phyloP scores from a whole-genome alignment of 2,329 filamentous ascomycete species.

The Erysiphe pisi region DNA sequence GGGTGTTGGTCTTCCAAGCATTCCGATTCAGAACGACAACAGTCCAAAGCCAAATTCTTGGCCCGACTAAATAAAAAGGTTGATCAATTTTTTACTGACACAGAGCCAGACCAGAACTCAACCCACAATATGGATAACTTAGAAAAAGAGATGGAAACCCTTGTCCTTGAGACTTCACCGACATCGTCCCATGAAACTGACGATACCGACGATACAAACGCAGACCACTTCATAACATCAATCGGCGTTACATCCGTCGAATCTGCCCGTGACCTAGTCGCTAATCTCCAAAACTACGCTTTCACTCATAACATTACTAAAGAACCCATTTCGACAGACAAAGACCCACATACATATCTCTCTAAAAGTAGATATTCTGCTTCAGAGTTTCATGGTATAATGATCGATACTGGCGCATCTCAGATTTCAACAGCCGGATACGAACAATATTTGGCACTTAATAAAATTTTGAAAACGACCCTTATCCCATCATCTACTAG shows the following conservation, averaged over 20 bases:
- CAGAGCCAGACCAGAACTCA: not conserved
- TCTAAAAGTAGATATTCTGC: not conserved
- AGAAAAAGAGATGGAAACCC: too few relatives aligned
- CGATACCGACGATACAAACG: too few relatives aligned
- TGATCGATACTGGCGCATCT: constrained; percentile 5
- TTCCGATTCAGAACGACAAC: not conserved
- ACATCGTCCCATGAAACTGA: too few relatives aligned
- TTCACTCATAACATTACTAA: not conserved
- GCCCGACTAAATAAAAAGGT: not conserved
- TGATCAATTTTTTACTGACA: not conserved
- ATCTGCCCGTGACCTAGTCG: not conserved
- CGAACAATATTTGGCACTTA: constrained; percentile 7
- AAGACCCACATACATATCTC: not conserved
- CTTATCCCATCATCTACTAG: not conserved
- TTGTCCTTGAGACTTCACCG: too few relatives aligned
- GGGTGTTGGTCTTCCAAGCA: not conserved
- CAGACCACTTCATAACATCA: not conserved
- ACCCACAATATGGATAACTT: too few relatives aligned
- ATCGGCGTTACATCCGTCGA: not conserved
- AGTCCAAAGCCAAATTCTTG: not conserved
- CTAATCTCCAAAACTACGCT: not conserved
- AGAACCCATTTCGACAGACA: not conserved
- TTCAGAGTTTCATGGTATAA: not conserved
- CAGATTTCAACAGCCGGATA: not conserved
- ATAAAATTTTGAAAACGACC: not conserved